A percentile compares a stretch with the other conserved stretches of the same genome.
Evolutionary conservation across 805 yeast species (phyloP).

Genomic region (Starmera caribaea): DNA sequence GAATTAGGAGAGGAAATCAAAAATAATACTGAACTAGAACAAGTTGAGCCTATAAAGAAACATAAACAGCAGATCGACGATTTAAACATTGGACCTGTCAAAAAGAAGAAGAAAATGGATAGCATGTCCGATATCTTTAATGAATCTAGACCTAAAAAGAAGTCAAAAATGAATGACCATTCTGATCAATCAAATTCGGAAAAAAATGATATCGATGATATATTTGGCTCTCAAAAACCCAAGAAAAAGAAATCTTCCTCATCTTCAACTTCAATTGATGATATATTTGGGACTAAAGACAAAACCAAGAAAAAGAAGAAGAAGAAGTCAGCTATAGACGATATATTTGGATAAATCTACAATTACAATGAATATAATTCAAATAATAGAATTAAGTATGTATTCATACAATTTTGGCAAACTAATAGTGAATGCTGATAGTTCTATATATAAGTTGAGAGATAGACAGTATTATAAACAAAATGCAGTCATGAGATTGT

Average conservation of each 20-base stretch:
- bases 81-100: not conserved
- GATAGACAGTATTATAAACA: too few species aligned
- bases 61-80: constrained; percentile 6
- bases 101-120: constrained; percentile 4
- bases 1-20: constrained; percentile 23
- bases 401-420: too few species aligned
- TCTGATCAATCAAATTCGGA: not conserved
- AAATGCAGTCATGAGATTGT: too few species aligned
- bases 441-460: too few species aligned
- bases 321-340: constrained; percentile 54
- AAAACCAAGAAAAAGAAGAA: constrained; percentile 37
- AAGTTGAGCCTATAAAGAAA: constrained; percentile 4
- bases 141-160: constrained; percentile 2
- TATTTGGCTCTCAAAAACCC: not conserved
- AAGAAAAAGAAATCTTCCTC: not conserved
- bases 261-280: not conserved
- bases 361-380: too few species aligned
- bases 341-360: constrained; percentile 49
- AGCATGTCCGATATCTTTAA: not conserved
- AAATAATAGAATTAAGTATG: too few species aligned
- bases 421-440: too few species aligned
- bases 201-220: constrained; percentile 1
- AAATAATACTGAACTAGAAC: constrained; percentile 2
- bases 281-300: constrained; percentile 9
- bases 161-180: constrained; percentile 4